Evolutionary conservation across 2,329 filamentous ascomycete species (phyloP).

Genomic region (Epichloe scottii): DNA sequence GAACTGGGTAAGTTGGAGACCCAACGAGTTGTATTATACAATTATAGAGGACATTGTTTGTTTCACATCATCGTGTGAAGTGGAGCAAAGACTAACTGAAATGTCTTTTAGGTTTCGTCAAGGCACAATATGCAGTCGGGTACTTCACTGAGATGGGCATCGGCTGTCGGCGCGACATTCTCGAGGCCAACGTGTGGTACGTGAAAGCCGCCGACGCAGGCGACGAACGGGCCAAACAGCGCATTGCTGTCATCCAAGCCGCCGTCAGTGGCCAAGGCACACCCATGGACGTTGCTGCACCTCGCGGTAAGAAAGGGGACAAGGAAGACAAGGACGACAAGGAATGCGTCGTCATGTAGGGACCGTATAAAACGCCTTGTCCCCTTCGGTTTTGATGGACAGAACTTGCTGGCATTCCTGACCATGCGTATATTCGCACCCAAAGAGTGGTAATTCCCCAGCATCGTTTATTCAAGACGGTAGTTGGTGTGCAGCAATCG

Average conservation of each 20-base stretch:
- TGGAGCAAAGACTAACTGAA: background rate
- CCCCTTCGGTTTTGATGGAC: background rate
- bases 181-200: slow-evolving; percentile 98
- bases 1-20: slow-evolving; percentile 54
- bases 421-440: background rate
- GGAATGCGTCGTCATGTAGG: slow-evolving; percentile 45
- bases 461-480: no score
- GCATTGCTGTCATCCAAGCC: slow-evolving; percentile 73
- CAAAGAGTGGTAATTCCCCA: no score
- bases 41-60: no score
- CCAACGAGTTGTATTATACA: no score
- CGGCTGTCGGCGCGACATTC: slow-evolving; percentile 82
- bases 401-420: background rate
- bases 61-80: background rate
- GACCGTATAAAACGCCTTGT: background rate
- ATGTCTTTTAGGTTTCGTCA: slow-evolving; percentile 41
- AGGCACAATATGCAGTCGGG: slow-evolving; percentile 86
- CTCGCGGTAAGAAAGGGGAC: slow-evolving; percentile 36
- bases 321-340: slow-evolving; percentile 43
- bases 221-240: slow-evolving; percentile 77
- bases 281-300: slow-evolving; percentile 44
- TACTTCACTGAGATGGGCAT: slow-evolving; percentile 99
- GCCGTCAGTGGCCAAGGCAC: slow-evolving; percentile 52
- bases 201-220: slow-evolving; percentile 88
- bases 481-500: no score